Evolutionary conservation across 495 filamentous ascomycete species (phyloP), one percentile per base, ranked within the genome.

Genomic region (Aspergillus saccharolyticus): DNA sequence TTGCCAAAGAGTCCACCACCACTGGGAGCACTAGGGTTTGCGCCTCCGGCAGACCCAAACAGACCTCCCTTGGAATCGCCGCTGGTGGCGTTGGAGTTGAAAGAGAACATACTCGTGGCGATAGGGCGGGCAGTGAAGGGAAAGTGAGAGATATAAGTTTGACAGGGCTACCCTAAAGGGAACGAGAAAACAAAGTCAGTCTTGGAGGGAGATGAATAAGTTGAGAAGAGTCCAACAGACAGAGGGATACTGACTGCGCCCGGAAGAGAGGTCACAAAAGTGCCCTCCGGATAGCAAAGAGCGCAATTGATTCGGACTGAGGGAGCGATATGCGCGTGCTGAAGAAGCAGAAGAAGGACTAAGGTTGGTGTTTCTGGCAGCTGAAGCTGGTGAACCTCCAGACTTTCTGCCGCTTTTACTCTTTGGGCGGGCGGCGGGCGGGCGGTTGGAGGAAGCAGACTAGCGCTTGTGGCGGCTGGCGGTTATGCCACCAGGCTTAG

Each of bases 1-100:
- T 76, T 78, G 53, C 76, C 76, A 65, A 78, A 78, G 33, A 78
- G 59, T 45, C 66, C 64, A 53, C 66, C 66, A 22, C 68, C 56
- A n/a, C 72, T 61, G 21, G 63, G 63, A 24, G 67, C 54, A 54
- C 64, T 67, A 28, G 71, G 59, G 39, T 58, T 53, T 19, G 60
- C 44, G 45, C 65, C 33, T 39, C 33, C 69, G 28, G 69, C 66
- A 44, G 73, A 69, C 7, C 77, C 75, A 56, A 80, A 80, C 5
- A 77, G 56, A 39, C 66, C 54, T 39, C 70, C 67, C 42, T 63
- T 61, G 46, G 77, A 63, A 6, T 58, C 61, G 44, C 71, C 75
- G 42, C 64, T 69, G 17, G 74, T 71, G 54, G 68, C 61, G 33
- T 39, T 39, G 12, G 64, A 54, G 52, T 63, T 67, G 55, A 79